Conservation (phyloP, 805 yeast genomes). For the Torulaspora quercuum region DNA sequence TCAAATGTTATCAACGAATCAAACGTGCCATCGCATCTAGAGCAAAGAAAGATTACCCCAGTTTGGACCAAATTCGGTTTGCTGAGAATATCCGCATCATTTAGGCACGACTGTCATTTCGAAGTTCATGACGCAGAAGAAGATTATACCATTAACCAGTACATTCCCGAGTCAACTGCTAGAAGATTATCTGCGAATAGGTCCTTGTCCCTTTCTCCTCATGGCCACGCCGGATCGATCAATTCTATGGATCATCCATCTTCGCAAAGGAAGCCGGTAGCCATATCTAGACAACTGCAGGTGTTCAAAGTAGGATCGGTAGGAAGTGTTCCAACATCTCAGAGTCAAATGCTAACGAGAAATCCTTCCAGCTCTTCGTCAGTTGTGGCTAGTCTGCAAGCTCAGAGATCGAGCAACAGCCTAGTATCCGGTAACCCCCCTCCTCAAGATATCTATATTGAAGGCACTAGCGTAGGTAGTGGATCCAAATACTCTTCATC, state of each 20-base stretch:
- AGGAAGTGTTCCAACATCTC: slow-evolving; percentile 29
- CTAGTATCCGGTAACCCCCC: slow-evolving; percentile 32
- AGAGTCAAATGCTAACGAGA: slow-evolving; percentile 36
- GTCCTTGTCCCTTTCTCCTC: slow-evolving; percentile 30
- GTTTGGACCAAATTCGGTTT: slow-evolving; percentile 74
- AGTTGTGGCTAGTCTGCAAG: slow-evolving; percentile 39
- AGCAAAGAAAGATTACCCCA: slow-evolving; percentile 62
- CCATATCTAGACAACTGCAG: slow-evolving; percentile 30
- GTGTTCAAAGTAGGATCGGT: slow-evolving; percentile 41
- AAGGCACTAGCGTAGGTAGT: slow-evolving; percentile 38
- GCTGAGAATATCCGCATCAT: slow-evolving; percentile 71
- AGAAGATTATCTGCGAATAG: slow-evolving; percentile 17
- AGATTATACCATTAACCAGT: slow-evolving; percentile 6
- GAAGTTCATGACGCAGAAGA: slow-evolving; percentile 36
- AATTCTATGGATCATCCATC: slow-evolving; percentile 21
- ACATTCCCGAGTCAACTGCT: slow-evolving; percentile 10
- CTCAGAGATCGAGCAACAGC: slow-evolving; percentile 40
- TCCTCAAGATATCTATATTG: slow-evolving; percentile 20
- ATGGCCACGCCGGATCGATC: slow-evolving; percentile 20
- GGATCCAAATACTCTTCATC: slow-evolving; percentile 68
- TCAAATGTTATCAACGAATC: slow-evolving; percentile 37
- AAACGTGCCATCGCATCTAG: slow-evolving; percentile 47
- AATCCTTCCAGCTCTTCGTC: slow-evolving; percentile 47
- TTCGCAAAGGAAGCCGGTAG: slow-evolving; percentile 22
- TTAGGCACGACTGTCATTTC: slow-evolving; percentile 68